A percentile compares a stretch with the other conserved stretches of the same genome.
Conservation (phyloP, 2,329 filamentous ascomycete species). For the Fusarium begoniae region DNA sequence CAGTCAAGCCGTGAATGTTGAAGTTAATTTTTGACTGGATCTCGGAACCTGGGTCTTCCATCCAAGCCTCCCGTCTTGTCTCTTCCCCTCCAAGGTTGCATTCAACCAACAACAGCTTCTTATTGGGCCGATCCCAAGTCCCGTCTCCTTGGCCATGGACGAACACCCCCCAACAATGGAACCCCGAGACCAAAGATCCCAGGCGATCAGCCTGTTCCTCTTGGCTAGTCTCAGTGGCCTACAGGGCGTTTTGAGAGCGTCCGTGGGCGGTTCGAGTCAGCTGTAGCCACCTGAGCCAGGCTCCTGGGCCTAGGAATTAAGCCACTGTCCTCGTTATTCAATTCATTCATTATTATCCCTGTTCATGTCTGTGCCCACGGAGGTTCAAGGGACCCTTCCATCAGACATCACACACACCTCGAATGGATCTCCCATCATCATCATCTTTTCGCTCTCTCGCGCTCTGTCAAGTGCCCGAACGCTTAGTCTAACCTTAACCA, state of each 20-base stretch:
- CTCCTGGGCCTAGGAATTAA: slow-evolving; percentile 38
- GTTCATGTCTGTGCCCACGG: not conserved
- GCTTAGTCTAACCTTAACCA: slow-evolving; percentile 2
- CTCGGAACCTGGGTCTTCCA: slow-evolving; percentile 25
- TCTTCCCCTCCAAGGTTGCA: not conserved
- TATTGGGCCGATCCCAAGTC: slow-evolving; percentile 26
- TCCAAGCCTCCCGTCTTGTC: slow-evolving; percentile 7
- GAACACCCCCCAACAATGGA: slow-evolving; percentile 22
- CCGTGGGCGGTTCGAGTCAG: slow-evolving; percentile 40
- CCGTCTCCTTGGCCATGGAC: slow-evolving; percentile 40
- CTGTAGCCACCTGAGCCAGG: slow-evolving; percentile 40
- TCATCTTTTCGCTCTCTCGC: slow-evolving; percentile 14
- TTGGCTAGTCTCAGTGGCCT: slow-evolving; percentile 14
- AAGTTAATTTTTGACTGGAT: not conserved
- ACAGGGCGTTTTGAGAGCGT: slow-evolving; percentile 14
- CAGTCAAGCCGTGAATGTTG: slow-evolving; percentile 1
- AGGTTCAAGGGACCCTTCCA: not conserved
- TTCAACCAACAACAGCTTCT: slow-evolving; percentile 8
- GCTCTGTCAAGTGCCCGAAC: slow-evolving; percentile 10
- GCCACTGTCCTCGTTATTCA: slow-evolving; percentile 8
- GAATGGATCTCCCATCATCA: slow-evolving; percentile 9
- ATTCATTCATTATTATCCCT: slow-evolving; percentile 8
- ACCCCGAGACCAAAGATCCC: slow-evolving; percentile 11
- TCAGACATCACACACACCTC: not conserved
- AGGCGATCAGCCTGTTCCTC: slow-evolving; percentile 11